A percentile compares a stretch with the other conserved stretches of the same genome.
These are phyloP conservation scores for Fimicolochytrium jonesii DNA, from an alignment of 192 early-diverging fungal genomes.

Conservation along the genomic window DNA sequence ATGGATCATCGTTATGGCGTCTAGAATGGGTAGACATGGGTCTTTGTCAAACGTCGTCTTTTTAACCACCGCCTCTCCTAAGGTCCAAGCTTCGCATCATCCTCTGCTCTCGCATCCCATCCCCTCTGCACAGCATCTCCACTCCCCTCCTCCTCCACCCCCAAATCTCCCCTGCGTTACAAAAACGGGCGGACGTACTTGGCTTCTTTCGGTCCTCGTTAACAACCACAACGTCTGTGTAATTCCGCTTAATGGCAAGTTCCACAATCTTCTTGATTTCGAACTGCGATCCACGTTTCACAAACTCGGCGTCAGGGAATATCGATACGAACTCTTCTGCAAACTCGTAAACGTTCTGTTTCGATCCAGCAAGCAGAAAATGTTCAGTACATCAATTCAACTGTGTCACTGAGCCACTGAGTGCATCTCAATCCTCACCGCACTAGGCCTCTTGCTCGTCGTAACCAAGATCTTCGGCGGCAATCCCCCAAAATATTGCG, in stretches of 20 bases:
- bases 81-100: no score
- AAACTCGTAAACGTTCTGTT: slow-evolving; percentile 76
- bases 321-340: slow-evolving; percentile 83
- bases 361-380: no score
- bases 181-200: slow-evolving; percentile 47
- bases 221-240: slow-evolving; percentile 91
- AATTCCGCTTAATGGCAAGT: slow-evolving; percentile 81
- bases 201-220: slow-evolving; percentile 91
- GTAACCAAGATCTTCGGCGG: slow-evolving; percentile 92
- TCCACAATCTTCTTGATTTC: slow-evolving; percentile 89
- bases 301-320: slow-evolving; percentile 86
- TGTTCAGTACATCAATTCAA: no score
- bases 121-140: not conserved
- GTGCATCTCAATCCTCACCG: no score
- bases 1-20: slow-evolving; percentile 88
- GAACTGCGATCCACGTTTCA: slow-evolving; percentile 82
- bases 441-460: slow-evolving; percentile 59
- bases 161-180: slow-evolving; percentile 1
- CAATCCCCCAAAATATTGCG: slow-evolving; percentile 79
- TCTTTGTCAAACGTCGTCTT: no score
- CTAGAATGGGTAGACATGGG: slow-evolving; percentile 28
- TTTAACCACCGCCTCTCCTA: no score
- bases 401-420: no score
- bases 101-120: not conserved
- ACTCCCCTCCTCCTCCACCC: not conserved